A percentile compares a stretch with the other conserved stretches of the same genome.
phyloP scores from a whole-genome alignment of 805 yeast genomes.

The Metschnikowia henanensis region DNA sequence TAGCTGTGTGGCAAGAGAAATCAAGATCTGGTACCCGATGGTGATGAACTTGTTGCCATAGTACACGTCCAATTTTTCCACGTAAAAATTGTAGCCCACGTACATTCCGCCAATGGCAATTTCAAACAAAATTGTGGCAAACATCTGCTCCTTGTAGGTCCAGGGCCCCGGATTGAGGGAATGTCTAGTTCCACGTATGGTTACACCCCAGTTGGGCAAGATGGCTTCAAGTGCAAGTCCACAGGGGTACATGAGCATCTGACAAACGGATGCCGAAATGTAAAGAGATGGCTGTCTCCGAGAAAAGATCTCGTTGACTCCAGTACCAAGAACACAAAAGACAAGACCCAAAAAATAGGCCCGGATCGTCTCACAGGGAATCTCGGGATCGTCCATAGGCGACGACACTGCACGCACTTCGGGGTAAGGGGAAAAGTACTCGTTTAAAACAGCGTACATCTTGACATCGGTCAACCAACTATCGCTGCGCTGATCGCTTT shows the following conservation, averaged over 20 bases:
- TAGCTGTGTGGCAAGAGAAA: conserved; percentile 56
- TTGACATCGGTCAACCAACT: conserved; percentile 1
- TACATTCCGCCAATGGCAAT: conserved; percentile 32
- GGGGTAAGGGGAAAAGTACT: conserved; percentile 49
- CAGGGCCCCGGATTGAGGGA: conserved; percentile 8
- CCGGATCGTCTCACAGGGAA: conserved; percentile 53
- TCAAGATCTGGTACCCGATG: conserved; percentile 54
- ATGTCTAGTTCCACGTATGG: background rate
- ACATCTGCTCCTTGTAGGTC: conserved; percentile 10
- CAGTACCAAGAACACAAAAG: conserved; percentile 54
- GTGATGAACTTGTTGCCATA: conserved; percentile 42
- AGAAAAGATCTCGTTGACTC: conserved; percentile 57
- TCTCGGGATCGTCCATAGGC: conserved; percentile 48
- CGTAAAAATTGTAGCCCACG: conserved; percentile 54
- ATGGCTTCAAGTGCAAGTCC: conserved; percentile 49
- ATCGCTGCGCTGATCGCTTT: background rate
- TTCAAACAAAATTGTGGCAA: conserved; percentile 2
- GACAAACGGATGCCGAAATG: conserved; percentile 51
- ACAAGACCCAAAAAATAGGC: conserved; percentile 47
- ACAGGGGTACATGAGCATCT: conserved; percentile 59
- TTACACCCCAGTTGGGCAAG: conserved; percentile 31
- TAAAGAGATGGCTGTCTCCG: conserved; percentile 54
- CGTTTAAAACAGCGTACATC: conserved; percentile 11
- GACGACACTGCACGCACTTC: conserved; percentile 66
- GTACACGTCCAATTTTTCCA: conserved; percentile 42